These are phyloP conservation scores for Microthyrium microscopicum DNA, from an alignment of 2,329 filamentous ascomycete species.

Conservation along the genomic window DNA sequence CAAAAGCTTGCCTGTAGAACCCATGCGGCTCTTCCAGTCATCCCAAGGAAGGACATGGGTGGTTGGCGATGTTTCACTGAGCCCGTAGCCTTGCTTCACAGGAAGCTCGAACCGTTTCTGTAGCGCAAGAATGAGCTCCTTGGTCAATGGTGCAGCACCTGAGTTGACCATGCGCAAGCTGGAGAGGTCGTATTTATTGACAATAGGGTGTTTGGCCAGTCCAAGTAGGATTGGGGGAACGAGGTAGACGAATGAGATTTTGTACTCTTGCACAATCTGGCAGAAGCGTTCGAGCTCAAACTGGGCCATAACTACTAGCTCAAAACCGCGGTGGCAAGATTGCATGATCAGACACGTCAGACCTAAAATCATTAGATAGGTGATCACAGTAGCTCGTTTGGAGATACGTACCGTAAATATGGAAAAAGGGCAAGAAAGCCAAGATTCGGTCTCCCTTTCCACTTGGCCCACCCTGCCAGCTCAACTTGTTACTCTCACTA, in stretches of 20 bases:
- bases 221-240: conserved; percentile 72
- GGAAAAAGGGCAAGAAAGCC: conserved; percentile 8
- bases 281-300: conserved; percentile 76
- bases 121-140: conserved; percentile 61
- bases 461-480: conserved; percentile 39
- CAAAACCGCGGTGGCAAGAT: conserved; percentile 46
- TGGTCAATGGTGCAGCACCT: conserved; percentile 70
- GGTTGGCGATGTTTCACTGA: conserved; percentile 72
- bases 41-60: conserved; percentile 47
- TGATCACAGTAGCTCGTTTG: conserved; percentile 9
- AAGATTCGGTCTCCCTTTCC: conserved; percentile 9
- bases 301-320: conserved; percentile 54
- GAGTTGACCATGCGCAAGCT: conserved; percentile 71
- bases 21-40: conserved; percentile 61
- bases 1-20: conserved; percentile 60
- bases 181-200: conserved; percentile 67
- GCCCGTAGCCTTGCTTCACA: conserved; percentile 84
- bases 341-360: conserved; percentile 58
- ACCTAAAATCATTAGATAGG: conserved; percentile 44
- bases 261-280: conserved; percentile 54
- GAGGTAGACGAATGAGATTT: conserved; percentile 63
- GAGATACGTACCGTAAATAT: conserved; percentile 52
- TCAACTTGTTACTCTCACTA: conserved; percentile 34
- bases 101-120: conserved; percentile 58
- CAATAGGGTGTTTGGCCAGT: conserved; percentile 61